phyloP scores from a whole-genome alignment of 345 rosid genomes.

The Garcia nutans region DNA sequence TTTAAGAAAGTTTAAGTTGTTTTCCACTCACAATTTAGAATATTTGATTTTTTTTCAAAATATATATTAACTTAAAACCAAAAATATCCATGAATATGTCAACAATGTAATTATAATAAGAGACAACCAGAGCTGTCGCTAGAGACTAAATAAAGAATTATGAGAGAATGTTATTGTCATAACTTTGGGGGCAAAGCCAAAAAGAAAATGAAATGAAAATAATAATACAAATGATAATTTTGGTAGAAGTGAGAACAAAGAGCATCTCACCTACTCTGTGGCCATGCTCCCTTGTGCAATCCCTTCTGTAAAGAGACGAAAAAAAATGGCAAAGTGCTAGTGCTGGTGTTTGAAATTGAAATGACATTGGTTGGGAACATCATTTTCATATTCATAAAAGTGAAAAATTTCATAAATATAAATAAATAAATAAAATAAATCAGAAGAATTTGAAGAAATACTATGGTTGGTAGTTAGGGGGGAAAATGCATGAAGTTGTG shows the following conservation, averaged over 20 bases:
- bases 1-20: no score
- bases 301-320: conserved; percentile 73
- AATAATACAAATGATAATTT: no score
- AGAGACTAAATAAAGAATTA: no score
- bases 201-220: background rate
- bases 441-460: conserved; percentile 37
- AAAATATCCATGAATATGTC: no score
- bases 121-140: no score
- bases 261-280: conserved; percentile 62
- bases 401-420: conserved; percentile 3
- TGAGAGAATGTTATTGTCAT: no score
- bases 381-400: conserved; percentile 22
- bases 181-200: no score
- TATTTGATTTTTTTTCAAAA: no score
- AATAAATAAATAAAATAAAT: conserved; percentile 27
- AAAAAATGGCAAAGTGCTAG: conserved; percentile 31
- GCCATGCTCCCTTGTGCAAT: conserved; percentile 86
- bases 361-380: conserved; percentile 56
- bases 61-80: no score
- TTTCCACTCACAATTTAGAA: no score
- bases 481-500: conserved; percentile 45
- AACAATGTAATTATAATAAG: background rate
- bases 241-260: conserved; percentile 46
- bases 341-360: conserved; percentile 47
- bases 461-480: conserved; percentile 79